Evolutionary conservation across 352 stramenopile genomes (phyloP), one percentile per base, ranked within the genome.

Genomic region (Globisporangium megalacanthum): DNA sequence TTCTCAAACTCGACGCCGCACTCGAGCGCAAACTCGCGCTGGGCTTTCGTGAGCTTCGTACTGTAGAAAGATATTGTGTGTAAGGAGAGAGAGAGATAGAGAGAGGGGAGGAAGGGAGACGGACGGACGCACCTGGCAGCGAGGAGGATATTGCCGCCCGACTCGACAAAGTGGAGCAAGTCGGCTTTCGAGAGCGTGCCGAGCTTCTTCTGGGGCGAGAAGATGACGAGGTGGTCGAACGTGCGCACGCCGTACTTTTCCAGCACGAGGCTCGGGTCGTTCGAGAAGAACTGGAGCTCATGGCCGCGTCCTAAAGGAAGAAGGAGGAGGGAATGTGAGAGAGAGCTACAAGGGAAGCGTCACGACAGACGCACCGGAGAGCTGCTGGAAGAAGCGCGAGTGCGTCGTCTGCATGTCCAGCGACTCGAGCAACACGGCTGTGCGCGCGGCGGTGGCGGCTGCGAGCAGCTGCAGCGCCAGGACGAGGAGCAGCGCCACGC

Each of bases 171-270:
- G 47, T 81, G 66, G 61, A 95, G 66, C 52, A 90, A 37, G 52
- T 89, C 72, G 20, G 79, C 73, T 62, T 90, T 91, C 56, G 66
- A 66, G 52, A 92, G 70, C 51, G 72, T 75, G 20, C 72, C 76
- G 20, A 88, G 70, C 57, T 86, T 88, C 72, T 90, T 90, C 49
- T 88, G 70, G 29, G 89, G 87, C 41, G 88, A 88, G 53, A 97
- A 89, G 53, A 97, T 64, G 53, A 97, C 70, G 59, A 97, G 70
- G 64, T 97, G 92, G 57, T 97, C 91, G 64, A 86, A 97, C 50
- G 77, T 63, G 47, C 73, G 77, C 67, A 95, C 88, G 53, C 89
- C 89, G 69, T 90, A 97, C 58, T 76, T 66, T n/a, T 84, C 77
- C 2, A 97, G 73, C 44, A 65, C 50, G 19, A 96, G 60, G 37